phyloP scores from a whole-genome alignment of 169 alveolate genomes.

The Cryptosporidium canis region DNA sequence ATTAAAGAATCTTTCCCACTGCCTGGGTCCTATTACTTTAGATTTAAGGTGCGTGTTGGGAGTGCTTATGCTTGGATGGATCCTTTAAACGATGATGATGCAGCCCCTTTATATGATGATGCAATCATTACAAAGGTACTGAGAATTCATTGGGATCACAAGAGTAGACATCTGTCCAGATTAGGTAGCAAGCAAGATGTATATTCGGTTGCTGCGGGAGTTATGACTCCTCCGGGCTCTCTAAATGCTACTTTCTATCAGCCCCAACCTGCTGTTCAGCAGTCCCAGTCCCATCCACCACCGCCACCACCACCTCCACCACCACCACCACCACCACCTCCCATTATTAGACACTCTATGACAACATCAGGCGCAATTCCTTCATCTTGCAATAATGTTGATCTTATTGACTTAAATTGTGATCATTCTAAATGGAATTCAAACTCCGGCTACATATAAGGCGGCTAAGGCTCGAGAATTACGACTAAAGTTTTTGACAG shows the following conservation, averaged over 20 bases:
- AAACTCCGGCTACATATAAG: constrained; percentile 37
- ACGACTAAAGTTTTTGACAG: neutral
- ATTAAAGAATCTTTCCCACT: constrained; percentile 38
- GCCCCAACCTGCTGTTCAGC: neutral
- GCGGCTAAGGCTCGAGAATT: neutral
- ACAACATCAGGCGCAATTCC: constrained; percentile 1
- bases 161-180: neutral
- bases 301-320: constrained; percentile 12
- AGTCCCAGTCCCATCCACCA: neutral
- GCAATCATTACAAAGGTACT: constrained; percentile 44
- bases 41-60: constrained; percentile 53
- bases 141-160: constrained; percentile 49
- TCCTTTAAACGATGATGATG: constrained; percentile 54
- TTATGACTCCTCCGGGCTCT: neutral
- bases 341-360: neutral
- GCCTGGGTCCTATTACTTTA: constrained; percentile 50
- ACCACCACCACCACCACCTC: neutral
- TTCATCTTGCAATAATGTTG: neutral
- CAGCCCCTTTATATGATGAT: constrained; percentile 37
- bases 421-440: constrained; percentile 26
- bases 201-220: neutral
- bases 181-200: neutral
- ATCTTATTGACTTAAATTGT: constrained; percentile 34
- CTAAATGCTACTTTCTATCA: neutral
- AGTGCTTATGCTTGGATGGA: constrained; percentile 64